Base-by-base conservation (phyloP, 2,329 filamentous ascomycete species). In the Lasiodiplodia hormozganensis region DNA sequence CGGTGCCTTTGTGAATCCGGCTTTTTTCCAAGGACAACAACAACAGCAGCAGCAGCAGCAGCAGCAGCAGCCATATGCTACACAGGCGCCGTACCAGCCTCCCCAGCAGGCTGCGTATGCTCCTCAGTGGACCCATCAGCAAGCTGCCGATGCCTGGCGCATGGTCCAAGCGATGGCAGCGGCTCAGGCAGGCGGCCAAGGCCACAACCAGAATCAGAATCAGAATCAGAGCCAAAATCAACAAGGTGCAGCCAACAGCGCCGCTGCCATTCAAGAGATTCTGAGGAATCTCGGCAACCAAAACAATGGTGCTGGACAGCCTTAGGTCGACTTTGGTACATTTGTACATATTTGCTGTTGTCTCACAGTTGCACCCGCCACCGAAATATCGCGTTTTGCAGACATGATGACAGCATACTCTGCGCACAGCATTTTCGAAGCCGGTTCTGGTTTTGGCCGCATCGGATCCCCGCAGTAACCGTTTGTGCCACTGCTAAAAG, bases 1-100 rank as follows among this genome's bases (percentile, higher is more conserved):
- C 11, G 74, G 75, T 4, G 71, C 75, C 10, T 79, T 77, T 69
- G 72, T 75, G 51, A 79, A 79, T 62, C 76, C 77, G 21, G 71
- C 73, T 10, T 76, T 76, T 70, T 77, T 72, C 43, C 71, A 73
- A 58, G 68, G 69, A 21, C 65, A 76, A 49, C 69, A 71, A 21
- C 75, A 73, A 64, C 68, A 66, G n/a, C 70, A 68, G 36, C 65
- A 62, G 43, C 52, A 64, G 14, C 58, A 65, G 34, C 64, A 54
- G 38, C 56, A 64, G 14, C 58, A 70, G 53, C 67, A 57, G 62
- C 28, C 31, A 10, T 65, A 43, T 11, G 51, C 34, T 12, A 38
- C 51, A 21, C 62, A 65, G 16, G 51, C 21, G 23, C 49, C 49
- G 25, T 64, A 64, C 43, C 65, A 67, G 23, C n/a, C 65, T 40